phyloP scores from a whole-genome alignment of 2,329 filamentous ascomycete genomes.

The Tympanopsis confertula region DNA sequence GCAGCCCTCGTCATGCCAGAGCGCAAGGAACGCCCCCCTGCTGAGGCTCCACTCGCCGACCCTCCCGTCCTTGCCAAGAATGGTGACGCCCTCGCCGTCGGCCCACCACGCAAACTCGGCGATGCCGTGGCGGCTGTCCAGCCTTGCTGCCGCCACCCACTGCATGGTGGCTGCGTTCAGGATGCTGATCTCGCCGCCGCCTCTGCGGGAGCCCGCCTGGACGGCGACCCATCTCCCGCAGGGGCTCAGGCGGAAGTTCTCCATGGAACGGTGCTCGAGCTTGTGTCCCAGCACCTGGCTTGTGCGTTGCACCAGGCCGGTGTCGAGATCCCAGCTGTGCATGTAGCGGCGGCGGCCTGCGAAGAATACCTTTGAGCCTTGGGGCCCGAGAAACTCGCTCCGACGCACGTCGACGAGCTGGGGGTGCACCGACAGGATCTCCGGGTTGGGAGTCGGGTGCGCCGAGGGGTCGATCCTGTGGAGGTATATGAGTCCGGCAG shows the following conservation, averaged over 20 bases:
- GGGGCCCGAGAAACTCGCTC: conserved; percentile 65
- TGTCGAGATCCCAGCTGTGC: conserved; percentile 81
- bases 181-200: conserved; percentile 79
- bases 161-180: conserved; percentile 70
- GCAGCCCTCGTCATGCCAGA: conserved; percentile 85
- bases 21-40: conserved; percentile 56
- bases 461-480: conserved; percentile 76
- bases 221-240: conserved; percentile 79
- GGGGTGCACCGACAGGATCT: conserved; percentile 81
- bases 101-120: conserved; percentile 92
- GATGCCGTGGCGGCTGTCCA: conserved; percentile 73
- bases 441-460: conserved; percentile 70
- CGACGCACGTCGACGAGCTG: conserved; percentile 73
- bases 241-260: conserved; percentile 76
- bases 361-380: conserved; percentile 72
- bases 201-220: conserved; percentile 68
- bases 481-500: conserved; percentile 72
- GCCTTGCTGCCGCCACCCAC: conserved; percentile 72
- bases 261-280: conserved; percentile 81
- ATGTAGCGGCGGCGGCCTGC: conserved; percentile 86
- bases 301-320: conserved; percentile 73
- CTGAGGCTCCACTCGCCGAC: conserved; percentile 77
- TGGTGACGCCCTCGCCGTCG: conserved; percentile 68
- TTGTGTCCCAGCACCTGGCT: conserved; percentile 63
- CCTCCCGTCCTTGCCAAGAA: conserved; percentile 77